These are phyloP conservation scores for Tilletia walkeri DNA, from an alignment of 1,284 basidiomycete species.

Conservation along the genomic window DNA sequence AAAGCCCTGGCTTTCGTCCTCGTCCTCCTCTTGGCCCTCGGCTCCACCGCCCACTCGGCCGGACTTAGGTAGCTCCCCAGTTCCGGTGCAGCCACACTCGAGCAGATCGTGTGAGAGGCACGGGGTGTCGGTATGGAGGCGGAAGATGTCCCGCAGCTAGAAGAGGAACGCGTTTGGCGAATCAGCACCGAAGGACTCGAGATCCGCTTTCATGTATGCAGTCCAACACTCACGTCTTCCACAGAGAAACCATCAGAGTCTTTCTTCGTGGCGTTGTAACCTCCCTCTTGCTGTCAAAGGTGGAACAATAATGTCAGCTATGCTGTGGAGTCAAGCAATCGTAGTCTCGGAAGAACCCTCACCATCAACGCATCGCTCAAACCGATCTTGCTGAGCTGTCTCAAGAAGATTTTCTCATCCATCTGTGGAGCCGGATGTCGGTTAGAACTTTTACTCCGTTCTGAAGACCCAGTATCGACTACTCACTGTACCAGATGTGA, in stretches of 20 bases:
- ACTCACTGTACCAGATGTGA: constrained; percentile 58
- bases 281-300: constrained; percentile 2
- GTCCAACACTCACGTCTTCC: constrained; percentile 68
- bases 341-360: constrained; percentile 22
- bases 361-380: constrained; percentile 64
- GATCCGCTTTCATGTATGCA: not conserved
- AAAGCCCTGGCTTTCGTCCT: constrained; percentile 24
- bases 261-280: constrained; percentile 54
- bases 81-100: constrained; percentile 48
- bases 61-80: constrained; percentile 25
- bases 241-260: constrained; percentile 80
- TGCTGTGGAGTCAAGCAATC: not conserved
- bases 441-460: not conserved
- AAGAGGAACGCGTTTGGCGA: constrained; percentile 31
- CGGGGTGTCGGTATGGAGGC: constrained; percentile 71
- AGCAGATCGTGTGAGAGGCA: constrained; percentile 80
- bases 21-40: constrained; percentile 24
- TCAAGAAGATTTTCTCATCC: constrained; percentile 61
- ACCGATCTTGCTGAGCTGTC: constrained; percentile 93
- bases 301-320: not conserved
- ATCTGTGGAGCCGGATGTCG: not conserved
- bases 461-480: not conserved
- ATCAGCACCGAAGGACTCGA: constrained; percentile 27
- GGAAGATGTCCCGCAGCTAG: constrained; percentile 74
- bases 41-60: not conserved